Evolutionary conservation across 129 eudicot genomes (phyloP).

Genomic region (Cynara cardunculus): DNA sequence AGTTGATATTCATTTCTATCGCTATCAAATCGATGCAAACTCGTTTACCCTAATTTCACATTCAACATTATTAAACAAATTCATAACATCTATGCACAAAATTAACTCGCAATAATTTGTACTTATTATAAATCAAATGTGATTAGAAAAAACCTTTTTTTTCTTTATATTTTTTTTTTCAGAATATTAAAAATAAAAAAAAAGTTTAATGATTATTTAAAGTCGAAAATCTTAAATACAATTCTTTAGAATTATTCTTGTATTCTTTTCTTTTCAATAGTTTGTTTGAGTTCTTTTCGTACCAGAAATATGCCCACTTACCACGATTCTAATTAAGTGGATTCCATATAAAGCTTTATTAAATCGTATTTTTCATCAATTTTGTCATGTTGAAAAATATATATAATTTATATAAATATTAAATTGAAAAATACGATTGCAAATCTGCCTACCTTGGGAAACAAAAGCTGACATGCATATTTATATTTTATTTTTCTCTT

Average conservation of each 20-base stretch:
- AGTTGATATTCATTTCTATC: neutral
- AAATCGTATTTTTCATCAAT: neutral
- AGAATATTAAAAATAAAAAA: neutral
- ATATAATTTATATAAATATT: neutral
- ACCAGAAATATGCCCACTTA: constrained; percentile 36
- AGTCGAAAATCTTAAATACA: neutral
- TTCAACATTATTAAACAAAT: neutral
- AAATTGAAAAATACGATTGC: neutral
- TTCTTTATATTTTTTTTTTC: neutral
- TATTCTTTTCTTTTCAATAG: constrained; percentile 6
- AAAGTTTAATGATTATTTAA: neutral
- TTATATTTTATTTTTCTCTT: neutral
- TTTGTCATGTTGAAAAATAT: neutral
- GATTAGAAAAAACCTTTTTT: neutral
- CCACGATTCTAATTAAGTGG: constrained; percentile 23
- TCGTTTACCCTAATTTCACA: neutral
- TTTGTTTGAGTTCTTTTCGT: constrained; percentile 11
- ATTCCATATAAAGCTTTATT: constrained; percentile 13
- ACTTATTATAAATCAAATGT: neutral
- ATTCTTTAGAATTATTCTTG: constrained; percentile 7
- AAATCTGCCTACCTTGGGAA: constrained; percentile 14
- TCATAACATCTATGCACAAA: neutral
- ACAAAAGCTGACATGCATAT: constrained; percentile 9
- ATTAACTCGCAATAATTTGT: neutral
- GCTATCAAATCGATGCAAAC: neutral